Base-by-base conservation (phyloP, 805 yeast genomes). In the Metschnikowia baotianmanensis region DNA sequence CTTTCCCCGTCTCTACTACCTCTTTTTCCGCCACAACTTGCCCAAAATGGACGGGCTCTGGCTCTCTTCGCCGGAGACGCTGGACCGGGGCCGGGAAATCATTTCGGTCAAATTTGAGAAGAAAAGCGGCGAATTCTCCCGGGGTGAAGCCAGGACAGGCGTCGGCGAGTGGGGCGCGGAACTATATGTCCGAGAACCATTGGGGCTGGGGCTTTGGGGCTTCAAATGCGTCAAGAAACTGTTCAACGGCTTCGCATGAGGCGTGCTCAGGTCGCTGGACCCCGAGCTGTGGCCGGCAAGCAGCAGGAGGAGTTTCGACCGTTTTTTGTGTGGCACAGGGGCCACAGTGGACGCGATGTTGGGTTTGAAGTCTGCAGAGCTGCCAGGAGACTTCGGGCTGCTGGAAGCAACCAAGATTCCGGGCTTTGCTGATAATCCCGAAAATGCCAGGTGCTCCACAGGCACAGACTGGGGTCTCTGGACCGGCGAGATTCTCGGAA, bases 11-110 rank as follows among this genome's bases (percentile, higher is more conserved):
- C 10, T 10, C 24, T 8, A 22, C 35, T 42, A 47, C 41, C 48
- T 46, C 35, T 43, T 52, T 38, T 52, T 56, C 34, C 43, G 42
- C 58, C 57, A 56, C 24, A 56, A 43, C 40, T 54, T 56, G 18
- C 44, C 46, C 30, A 49, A 34, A 18, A 51, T 28, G 17, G 53
- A 47, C 11, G 48, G 44, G 23, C 40, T 41, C 12, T 19, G 45
- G 13, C 28, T 34, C 17, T 35, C 36, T 5, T 48, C 52, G 2
- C 39, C 36, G 6, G 34, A 43, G 10, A 26, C 36, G 6, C 36
- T 35, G 17, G 50, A 43, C 7, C 36, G 36, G 15, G 50, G 36
- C 16, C 46, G 30, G 4, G 43, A 38, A 17, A 46, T 29, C 32
- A 38, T 12, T 19, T 38, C 36, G 13, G 37, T 40, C n/a, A 37